Percentiles rank a stretch among this genome's conserved stretches.
Evolutionary conservation across 2,329 filamentous ascomycete genomes (phyloP).

Genomic region (Trichoderma lentiforme): DNA sequence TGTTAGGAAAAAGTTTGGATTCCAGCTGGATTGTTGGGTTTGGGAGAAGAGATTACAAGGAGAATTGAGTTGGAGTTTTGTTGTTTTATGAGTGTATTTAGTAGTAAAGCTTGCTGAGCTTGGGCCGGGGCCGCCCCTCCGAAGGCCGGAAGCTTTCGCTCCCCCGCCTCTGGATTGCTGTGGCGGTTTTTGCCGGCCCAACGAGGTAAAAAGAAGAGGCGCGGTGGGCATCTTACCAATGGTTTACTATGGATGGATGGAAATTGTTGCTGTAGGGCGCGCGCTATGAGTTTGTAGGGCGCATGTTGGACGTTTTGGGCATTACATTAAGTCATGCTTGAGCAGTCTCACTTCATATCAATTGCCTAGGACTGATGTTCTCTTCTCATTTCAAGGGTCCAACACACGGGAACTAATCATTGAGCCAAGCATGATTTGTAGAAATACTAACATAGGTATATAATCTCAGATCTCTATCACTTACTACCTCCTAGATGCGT

Average conservation of each 20-base stretch:
- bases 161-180: constrained; percentile 7
- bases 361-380: neutral
- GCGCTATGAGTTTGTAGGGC: neutral
- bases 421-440: neutral
- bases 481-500: too few relatives aligned
- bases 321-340: neutral
- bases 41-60: neutral
- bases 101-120: neutral
- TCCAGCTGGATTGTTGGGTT: neutral
- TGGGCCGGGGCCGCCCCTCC: constrained; percentile 3
- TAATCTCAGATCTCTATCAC: neutral
- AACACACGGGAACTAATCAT: neutral
- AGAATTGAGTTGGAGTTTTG: neutral
- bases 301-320: neutral
- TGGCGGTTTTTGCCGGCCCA: constrained; percentile 23
- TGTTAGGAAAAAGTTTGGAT: neutral
- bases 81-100: neutral
- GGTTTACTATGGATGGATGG: neutral
- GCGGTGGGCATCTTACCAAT: neutral
- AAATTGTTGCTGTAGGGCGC: neutral
- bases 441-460: neutral
- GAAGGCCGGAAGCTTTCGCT: constrained; percentile 7
- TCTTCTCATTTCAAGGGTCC: neutral
- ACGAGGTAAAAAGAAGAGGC: neutral
- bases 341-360: neutral